Percentiles rank a stretch among this genome's conserved stretches.
phyloP scores from a whole-genome alignment of 108 stramenopile species.

The Bacterosira constricta region DNA sequence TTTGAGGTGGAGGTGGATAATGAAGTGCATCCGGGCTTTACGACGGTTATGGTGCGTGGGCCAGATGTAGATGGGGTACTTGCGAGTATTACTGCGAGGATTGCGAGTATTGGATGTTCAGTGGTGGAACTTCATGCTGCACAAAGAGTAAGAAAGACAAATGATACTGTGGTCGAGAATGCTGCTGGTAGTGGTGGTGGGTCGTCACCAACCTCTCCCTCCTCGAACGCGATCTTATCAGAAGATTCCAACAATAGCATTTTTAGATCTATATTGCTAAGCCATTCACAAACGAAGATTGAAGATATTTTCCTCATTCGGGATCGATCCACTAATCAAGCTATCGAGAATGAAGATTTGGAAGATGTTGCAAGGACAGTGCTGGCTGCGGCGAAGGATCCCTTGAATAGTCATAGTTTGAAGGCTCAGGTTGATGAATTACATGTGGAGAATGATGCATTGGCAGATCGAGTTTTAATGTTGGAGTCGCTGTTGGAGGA shows the following conservation, averaged over 20 bases:
- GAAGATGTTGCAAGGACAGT: constrained; percentile 51
- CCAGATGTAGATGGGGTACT: constrained; percentile 77
- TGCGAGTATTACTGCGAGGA: constrained; percentile 63
- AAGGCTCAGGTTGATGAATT: constrained; percentile 55
- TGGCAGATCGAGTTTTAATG: constrained; percentile 51
- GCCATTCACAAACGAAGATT: constrained; percentile 9
- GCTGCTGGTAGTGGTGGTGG: not conserved
- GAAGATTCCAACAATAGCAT: too few species aligned
- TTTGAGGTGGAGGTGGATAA: constrained; percentile 72
- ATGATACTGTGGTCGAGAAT: constrained; percentile 5
- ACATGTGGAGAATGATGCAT: constrained; percentile 50
- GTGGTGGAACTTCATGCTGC: constrained; percentile 66
- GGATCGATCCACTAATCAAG: constrained; percentile 47
- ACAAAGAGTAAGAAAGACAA: not conserved
- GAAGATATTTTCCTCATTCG: constrained; percentile 67
- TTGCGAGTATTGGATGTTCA: constrained; percentile 57
- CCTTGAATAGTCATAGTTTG: constrained; percentile 49
- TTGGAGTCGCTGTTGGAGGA: constrained; percentile 53
- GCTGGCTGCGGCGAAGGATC: constrained; percentile 61
- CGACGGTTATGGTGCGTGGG: constrained; percentile 58
- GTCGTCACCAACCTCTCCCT: not conserved
- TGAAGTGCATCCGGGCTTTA: constrained; percentile 49
- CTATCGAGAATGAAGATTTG: constrained; percentile 64
- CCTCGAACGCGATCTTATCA: too few species aligned
- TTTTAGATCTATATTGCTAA: too few species aligned